Conservation (phyloP, 2,329 filamentous ascomycete species). For the Xylaria multiplex region DNA sequence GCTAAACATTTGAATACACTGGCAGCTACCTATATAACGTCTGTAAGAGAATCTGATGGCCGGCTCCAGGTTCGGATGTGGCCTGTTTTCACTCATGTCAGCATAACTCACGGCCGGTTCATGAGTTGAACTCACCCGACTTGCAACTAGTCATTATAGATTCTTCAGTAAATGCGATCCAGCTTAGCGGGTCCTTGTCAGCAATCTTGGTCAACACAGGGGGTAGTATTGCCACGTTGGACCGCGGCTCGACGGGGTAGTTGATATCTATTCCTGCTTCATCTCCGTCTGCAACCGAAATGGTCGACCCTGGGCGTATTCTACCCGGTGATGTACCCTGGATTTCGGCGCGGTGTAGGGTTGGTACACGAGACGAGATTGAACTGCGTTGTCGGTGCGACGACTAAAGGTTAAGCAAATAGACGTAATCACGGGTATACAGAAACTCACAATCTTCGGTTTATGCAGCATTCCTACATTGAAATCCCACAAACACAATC, state of each 20-base stretch:
- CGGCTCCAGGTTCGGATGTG: constrained; percentile 57
- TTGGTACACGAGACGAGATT: constrained; percentile 61
- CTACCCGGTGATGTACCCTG: constrained; percentile 67
- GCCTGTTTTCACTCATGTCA: constrained; percentile 43
- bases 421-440: constrained; percentile 23
- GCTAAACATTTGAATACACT: not conserved
- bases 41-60: constrained; percentile 52
- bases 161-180: constrained; percentile 93
- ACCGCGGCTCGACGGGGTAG: constrained; percentile 86
- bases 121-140: constrained; percentile 71
- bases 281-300: constrained; percentile 61
- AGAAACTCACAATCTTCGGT: constrained; percentile 77
- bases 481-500: constrained; percentile 95
- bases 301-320: constrained; percentile 76
- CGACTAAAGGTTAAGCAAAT: constrained; percentile 50
- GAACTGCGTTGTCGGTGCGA: constrained; percentile 67
- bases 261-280: constrained; percentile 68
- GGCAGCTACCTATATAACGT: not conserved
- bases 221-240: constrained; percentile 84
- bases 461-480: constrained; percentile 95
- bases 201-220: constrained; percentile 90
- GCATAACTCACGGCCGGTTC: constrained; percentile 5
- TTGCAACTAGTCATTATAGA: constrained; percentile 93
- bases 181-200: constrained; percentile 86
- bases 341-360: constrained; percentile 68